Base-by-base conservation (phyloP, 345 rosid species). In the Moricandia moricandioides region DNA sequence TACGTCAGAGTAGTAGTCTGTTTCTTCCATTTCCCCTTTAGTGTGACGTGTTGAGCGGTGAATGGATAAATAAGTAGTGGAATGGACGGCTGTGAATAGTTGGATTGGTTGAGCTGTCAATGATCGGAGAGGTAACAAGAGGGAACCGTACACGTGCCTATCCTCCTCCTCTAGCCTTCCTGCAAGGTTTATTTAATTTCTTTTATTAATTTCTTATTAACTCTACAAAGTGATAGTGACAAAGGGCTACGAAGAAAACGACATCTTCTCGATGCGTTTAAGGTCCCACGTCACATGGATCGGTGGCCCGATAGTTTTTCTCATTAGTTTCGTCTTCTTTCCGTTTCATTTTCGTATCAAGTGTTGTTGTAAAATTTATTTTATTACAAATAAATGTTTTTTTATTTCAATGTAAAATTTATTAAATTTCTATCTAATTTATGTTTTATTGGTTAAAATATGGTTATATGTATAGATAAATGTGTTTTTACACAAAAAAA, bases 201-300 rank as follows among this genome's bases (percentile, higher is more conserved):
- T 33, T 27, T 51, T 30, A 12, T 33, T 17, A 18, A 7, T 31
- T n/a, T 3, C 14, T 7, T 49, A 14, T 11, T 14, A 33, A 70
- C 18, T 39, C 8, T 45, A 6, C 16, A 75, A 71, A 30, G 76
- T 65, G 80, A 76, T 55, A 10, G 80, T 70, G 80, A 78, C 81
- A 65, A 78, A 71, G 71, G 81, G 77, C 72, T 57, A 78, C 30
- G 77, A 65, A 35, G 81, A 77, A 78, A 71, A 78, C 69, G 81
- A 78, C 81, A 71, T 65, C n/a, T 65, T 59, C 72, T 78, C 65
- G 81, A 78, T 78, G 77, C 81, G 81, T 78, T 78, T 71, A 24
- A 65, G 76, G 81, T 59, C 81, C 81, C 81, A 78, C 77, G 72
- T 78, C 81, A 78, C 81, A 78, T 78, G 81, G 77, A 77, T 70